Evolutionary conservation across 495 filamentous ascomycete genomes (phyloP), one percentile per base, ranked within the genome.

Genomic region (Aspergillus baeticus): DNA sequence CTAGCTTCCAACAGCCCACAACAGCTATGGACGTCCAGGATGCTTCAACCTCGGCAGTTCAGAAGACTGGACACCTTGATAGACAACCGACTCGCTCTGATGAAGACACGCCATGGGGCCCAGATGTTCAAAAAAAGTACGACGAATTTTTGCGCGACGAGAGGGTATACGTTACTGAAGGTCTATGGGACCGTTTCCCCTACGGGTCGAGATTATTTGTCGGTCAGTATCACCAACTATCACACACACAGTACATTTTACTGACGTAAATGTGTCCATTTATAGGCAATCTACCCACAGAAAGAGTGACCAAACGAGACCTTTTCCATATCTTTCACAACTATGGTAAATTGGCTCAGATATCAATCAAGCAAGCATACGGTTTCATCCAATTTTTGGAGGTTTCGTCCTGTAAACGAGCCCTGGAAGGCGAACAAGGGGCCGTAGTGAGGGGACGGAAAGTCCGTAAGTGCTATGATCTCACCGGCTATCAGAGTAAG

Each of bases 381-480:
- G 94, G 94, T 4, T 98, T 98, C 64, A 91, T 97, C 37, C 94
- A 98, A 66, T 98, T 93, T 58, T 79, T 96, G 51, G 90, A 91
- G 34, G 73, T 84, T 4, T 74, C 74, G 11, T 86, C 91, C 61
- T 94, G 91, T 60, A 76, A 82, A 55, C 75, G 77, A 23, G 91
- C 92, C 13, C 79, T 97, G 54, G 79, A 88, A 21, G 74, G 74
- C 5, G 87, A 96, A 58, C 90, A 98, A 71, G 90, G 89, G 5
- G 81, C 82, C 20, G 75, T 89, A 20, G 79, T 97, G 6, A 81
- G 88, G 66, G 92, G 91, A 15, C 83, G 91, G 51, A 91, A 89
- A 72, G 96, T 98, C 65, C 91, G 93, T 97, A 81, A 85, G 93
- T 86, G 17, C 43, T 21, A n/a, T 33, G 5, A 36, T 53, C 1